These are phyloP conservation scores for Phialophora chinensis DNA, from an alignment of 2,329 filamentous ascomycete genomes.

Conservation along the genomic window DNA sequence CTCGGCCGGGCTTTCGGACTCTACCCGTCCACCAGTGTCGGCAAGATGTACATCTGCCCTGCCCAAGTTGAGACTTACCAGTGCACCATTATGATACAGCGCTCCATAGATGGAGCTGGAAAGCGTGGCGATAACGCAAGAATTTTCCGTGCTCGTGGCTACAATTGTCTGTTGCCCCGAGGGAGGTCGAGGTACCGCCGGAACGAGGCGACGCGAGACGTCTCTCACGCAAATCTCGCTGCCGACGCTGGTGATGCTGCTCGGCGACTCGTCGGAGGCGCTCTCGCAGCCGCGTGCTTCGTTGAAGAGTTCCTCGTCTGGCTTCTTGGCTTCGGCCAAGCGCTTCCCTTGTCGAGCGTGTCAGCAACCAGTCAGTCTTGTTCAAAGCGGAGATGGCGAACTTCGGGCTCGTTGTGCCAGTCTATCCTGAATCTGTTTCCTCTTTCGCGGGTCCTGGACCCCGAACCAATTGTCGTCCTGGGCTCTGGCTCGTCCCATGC, in stretches of 20 bases:
- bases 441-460: conserved; percentile 45
- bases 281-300: conserved; percentile 9
- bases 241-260: background rate
- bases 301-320: conserved; percentile 23
- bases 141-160: conserved; percentile 4
- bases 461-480: conserved; percentile 42
- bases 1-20: background rate
- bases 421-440: conserved; percentile 50
- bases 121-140: background rate
- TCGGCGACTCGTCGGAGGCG: background rate
- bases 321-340: conserved; percentile 25
- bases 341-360: conserved; percentile 16
- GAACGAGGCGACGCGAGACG: conserved; percentile 1
- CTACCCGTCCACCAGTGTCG: background rate
- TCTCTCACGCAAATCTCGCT: background rate
- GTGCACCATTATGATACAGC: conserved; percentile 25
- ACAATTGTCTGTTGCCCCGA: background rate
- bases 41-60: background rate
- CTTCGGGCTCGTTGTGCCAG: conserved; percentile 48
- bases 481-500: conserved; percentile 20
- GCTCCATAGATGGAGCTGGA: conserved; percentile 20
- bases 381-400: conserved; percentile 34
- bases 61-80: conserved; percentile 11
- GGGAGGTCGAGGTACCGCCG: conserved; percentile 7
- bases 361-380: conserved; percentile 1